A percentile compares a stretch with the other conserved stretches of the same genome.
These are phyloP conservation scores for Exobasidium cylindrosporum DNA, from an alignment of 1,284 basidiomycete species.

Conservation along the genomic window DNA sequence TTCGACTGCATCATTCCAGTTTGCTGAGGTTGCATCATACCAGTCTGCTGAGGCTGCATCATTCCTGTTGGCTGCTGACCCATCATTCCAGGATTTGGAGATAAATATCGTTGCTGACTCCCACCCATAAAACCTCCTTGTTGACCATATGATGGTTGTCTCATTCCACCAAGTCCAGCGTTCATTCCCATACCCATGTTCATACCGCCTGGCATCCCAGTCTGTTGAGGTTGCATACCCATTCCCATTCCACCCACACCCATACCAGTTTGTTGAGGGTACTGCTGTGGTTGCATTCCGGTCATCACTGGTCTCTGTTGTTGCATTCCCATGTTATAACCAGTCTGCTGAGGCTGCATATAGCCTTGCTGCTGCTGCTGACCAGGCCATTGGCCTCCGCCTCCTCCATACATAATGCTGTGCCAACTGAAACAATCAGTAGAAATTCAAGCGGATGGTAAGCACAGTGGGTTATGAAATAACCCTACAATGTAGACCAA, in stretches of 20 bases:
- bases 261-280: conserved; percentile 23
- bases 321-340: conserved; percentile 26
- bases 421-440: no score
- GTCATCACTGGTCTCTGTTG: conserved; percentile 10
- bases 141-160: conserved; percentile 7
- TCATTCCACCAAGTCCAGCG: not conserved
- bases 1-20: conserved; percentile 1
- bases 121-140: not conserved
- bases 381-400: not conserved
- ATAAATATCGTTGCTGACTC: conserved; percentile 3
- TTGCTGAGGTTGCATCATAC: not conserved
- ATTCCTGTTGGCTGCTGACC: conserved; percentile 10
- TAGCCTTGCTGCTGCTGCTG: conserved; percentile 32
- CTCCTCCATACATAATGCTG: conserved; percentile 10
- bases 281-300: conserved; percentile 16
- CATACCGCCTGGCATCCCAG: conserved; percentile 12
- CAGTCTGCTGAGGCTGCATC: conserved; percentile 13
- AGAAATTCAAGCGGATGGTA: not conserved
- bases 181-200: conserved; percentile 1
- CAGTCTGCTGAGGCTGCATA: conserved; percentile 36
- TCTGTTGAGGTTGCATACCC: conserved; percentile 13
- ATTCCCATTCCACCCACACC: conserved; percentile 20
- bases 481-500: not conserved
- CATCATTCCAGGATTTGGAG: not conserved
- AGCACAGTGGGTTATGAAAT: not conserved